Conservation (phyloP, 169 alveolate genomes). For the Eimeria tenella region DNA sequence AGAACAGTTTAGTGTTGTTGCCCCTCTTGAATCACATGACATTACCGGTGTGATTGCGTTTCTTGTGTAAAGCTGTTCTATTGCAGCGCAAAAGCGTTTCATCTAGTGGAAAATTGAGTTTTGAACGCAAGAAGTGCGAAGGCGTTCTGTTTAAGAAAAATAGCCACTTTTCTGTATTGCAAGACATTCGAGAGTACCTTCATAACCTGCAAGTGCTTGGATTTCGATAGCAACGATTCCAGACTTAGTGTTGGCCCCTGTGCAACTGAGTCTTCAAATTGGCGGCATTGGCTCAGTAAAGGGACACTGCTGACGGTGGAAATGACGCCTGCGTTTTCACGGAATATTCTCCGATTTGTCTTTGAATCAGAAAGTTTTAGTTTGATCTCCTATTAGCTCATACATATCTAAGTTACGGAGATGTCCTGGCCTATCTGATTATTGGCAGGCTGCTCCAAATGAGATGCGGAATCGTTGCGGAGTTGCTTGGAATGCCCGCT, state of each 20-base stretch:
- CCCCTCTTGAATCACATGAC: neutral
- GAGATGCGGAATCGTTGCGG: too few relatives aligned
- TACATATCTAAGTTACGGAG: too few relatives aligned
- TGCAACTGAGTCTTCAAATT: slow-evolving; percentile 68
- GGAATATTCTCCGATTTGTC: neutral
- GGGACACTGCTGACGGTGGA: slow-evolving; percentile 57
- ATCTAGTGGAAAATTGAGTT: neutral
- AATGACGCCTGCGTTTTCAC: slow-evolving; percentile 56
- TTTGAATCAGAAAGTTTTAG: neutral
- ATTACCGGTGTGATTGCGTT: neutral
- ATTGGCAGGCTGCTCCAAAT: too few relatives aligned
- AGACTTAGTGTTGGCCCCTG: slow-evolving; percentile 50
- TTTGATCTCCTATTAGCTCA: too few relatives aligned
- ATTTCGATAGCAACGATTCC: slow-evolving; percentile 37
- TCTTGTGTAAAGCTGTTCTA: neutral
- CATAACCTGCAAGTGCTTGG: slow-evolving; percentile 69
- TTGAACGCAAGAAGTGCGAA: neutral
- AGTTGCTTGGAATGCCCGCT: too few relatives aligned
- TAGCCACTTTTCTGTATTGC: neutral
- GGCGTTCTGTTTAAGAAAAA: too few relatives aligned
- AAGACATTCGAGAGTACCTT: slow-evolving; percentile 16
- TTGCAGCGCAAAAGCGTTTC: neutral
- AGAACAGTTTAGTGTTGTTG: neutral
- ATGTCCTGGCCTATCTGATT: too few relatives aligned
- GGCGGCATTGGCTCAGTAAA: slow-evolving; percentile 66